Evolutionary conservation across 2,329 filamentous ascomycete species (phyloP).

Genomic region (Chaetoscypha palmicola): DNA sequence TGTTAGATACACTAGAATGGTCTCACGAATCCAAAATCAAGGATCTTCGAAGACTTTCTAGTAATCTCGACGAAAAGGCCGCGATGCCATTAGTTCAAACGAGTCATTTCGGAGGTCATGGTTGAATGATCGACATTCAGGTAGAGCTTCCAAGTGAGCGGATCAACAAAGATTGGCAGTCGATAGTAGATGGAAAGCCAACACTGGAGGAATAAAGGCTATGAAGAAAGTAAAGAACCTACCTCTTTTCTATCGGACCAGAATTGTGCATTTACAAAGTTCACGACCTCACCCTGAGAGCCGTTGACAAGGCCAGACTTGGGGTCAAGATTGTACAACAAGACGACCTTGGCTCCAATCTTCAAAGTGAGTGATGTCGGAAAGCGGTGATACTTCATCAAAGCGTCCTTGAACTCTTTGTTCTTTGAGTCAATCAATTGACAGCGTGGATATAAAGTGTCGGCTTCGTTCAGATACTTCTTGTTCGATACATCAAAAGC

Average conservation of each 20-base stretch:
- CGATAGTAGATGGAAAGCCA: no score
- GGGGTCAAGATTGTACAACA: constrained; percentile 19
- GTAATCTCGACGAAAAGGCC: no score
- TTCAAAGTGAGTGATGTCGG: constrained; percentile 17
- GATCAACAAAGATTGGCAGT: no score
- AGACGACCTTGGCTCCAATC: constrained; percentile 25
- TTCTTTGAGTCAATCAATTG: constrained; percentile 5
- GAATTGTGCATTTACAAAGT: constrained; percentile 13
- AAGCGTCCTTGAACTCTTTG: constrained; percentile 10
- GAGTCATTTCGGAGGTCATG: no score
- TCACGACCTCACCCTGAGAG: constrained; percentile 23
- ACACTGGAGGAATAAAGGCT: no score
- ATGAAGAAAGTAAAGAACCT: no score
- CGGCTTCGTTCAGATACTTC: neutral
- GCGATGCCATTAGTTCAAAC: no score
- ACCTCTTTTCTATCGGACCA: neutral
- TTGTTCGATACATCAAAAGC: constrained; percentile 14
- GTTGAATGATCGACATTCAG: no score
- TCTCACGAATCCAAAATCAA: no score
- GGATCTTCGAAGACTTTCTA: no score
- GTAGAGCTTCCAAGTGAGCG: no score
- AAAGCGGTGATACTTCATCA: constrained; percentile 19
- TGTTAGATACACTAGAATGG: no score
- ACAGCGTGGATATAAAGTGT: constrained; percentile 2
- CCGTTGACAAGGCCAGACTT: constrained; percentile 25